phyloP scores from a whole-genome alignment of 371 early-diverging fungal species.

The Lichtheimia hyalospora region DNA sequence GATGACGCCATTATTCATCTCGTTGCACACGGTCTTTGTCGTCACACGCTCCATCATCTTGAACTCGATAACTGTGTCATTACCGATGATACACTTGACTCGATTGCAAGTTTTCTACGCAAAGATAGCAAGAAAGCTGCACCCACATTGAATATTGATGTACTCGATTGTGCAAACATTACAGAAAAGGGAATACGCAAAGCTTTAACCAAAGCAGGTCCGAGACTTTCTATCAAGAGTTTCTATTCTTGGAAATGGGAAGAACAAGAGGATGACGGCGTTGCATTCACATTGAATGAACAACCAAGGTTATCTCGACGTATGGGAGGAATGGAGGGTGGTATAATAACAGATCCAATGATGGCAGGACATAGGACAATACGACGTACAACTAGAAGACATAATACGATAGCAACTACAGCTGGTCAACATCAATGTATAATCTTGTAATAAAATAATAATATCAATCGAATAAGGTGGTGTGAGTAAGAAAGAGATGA shows the following conservation, averaged over 20 bases:
- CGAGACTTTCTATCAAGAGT: slow-evolving; percentile 40
- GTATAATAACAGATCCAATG: not conserved
- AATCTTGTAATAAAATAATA: too few species aligned
- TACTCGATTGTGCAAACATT: slow-evolving; percentile 45
- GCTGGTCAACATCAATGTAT: too few species aligned
- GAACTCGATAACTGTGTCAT: slow-evolving; percentile 43
- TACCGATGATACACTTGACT: slow-evolving; percentile 31
- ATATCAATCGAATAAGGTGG: not conserved
- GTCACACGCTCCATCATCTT: slow-evolving; percentile 27
- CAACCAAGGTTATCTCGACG: slow-evolving; percentile 1
- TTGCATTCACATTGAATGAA: not conserved
- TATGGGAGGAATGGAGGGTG: not conserved
- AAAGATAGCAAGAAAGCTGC: slow-evolving; percentile 3
- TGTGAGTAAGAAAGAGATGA: slow-evolving; percentile 3
- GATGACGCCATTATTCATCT: slow-evolving; percentile 43
- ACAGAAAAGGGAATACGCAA: slow-evolving; percentile 37
- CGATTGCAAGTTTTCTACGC: slow-evolving; percentile 27
- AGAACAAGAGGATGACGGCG: slow-evolving; percentile 9
- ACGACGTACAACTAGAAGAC: too few species aligned
- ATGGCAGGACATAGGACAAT: too few species aligned
- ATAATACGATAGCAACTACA: too few species aligned
- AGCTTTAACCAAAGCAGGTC: slow-evolving; percentile 34
- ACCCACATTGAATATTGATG: slow-evolving; percentile 31
- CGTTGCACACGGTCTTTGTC: slow-evolving; percentile 29
- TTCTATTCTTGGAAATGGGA: slow-evolving; percentile 36